Evolutionary conservation across 2,329 filamentous ascomycete species (phyloP), one percentile per base, ranked within the genome.

Genomic region (Ophiostoma populinum): DNA sequence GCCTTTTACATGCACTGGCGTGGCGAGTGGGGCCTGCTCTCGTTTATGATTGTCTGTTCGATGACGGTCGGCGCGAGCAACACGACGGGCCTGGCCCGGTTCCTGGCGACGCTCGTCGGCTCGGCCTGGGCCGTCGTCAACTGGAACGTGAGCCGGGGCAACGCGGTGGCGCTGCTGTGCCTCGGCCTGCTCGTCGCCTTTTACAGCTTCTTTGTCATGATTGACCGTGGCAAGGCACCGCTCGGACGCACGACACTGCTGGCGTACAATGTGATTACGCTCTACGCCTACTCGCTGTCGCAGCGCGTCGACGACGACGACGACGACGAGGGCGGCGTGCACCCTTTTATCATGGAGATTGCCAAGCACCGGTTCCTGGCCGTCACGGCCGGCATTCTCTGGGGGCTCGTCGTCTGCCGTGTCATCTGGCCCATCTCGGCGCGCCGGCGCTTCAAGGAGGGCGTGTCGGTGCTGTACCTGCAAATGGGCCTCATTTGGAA

Each of bases 31-130:
- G 90, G 90, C 16, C 64, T 98, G 2, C 55, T 98, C 37, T 93
- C 85, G 0, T 95, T 93, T 60, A 95, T 95, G 87, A 75, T 95
- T 50, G 90, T 98, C 17, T 92, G 86, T 51, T 85, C 81, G 24
- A 95, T 94, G 85, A 98, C 87, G 0, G 87, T 94, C 16, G 90
- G 90, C 19, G 85, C 90, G 7, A 82, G 85, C 17, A 98, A 95
- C 53, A 93, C 87, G 2, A 94, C 87, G 0, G 86, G 85, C 4
- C 74, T 75, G 49, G 75, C 86, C 32, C 75, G 90, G 45, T 87
- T 95, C 50, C 62, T 82, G 7, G 90, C 87, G 38, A 98, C 87
- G 1, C 64, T 83, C 22, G 63, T 92, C 24, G 90, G 90, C 13
- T 85, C 83, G 6, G 51, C 67, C 2, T 76, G 76, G 43, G 81